Evolutionary conservation across 441 rosid genomes (phyloP).

Genomic region (Corymbia citriodora): DNA sequence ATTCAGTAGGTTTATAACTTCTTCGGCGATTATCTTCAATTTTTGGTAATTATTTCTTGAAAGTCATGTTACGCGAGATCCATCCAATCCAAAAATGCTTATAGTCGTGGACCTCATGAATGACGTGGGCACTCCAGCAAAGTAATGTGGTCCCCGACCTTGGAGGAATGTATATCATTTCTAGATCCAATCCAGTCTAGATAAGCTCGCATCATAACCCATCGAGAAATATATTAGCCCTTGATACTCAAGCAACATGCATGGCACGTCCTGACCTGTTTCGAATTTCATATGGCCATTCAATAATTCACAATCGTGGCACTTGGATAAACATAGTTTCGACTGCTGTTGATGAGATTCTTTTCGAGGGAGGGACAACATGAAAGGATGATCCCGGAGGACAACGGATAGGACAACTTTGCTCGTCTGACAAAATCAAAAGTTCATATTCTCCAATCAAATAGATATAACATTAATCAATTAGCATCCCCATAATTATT

Average conservation of each 20-base stretch:
- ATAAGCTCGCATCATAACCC: not conserved
- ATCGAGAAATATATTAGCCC: not conserved
- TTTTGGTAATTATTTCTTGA: accelerated
- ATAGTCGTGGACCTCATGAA: not conserved
- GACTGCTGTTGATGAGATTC: not conserved
- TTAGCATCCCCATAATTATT: not conserved
- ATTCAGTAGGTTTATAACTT: no score
- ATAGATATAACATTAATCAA: not conserved
- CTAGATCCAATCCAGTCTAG: no score
- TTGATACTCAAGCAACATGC: not conserved
- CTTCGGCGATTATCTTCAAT: accelerated
- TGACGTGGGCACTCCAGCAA: not conserved
- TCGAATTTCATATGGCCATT: no score
- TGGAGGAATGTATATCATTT: not conserved
- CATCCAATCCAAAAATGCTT: not conserved
- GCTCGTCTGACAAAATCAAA: not conserved
- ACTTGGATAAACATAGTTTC: no score
- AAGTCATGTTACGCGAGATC: not conserved
- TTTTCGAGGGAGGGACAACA: not conserved
- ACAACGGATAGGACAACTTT: not conserved
- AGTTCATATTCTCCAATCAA: not conserved
- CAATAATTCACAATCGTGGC: no score
- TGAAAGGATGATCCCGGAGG: not conserved
- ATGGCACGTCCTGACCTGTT: not conserved
- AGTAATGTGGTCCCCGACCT: not conserved